Evolutionary conservation across 768 basidiomycete genomes (phyloP).

Genomic region (Tulasnella sp.): DNA sequence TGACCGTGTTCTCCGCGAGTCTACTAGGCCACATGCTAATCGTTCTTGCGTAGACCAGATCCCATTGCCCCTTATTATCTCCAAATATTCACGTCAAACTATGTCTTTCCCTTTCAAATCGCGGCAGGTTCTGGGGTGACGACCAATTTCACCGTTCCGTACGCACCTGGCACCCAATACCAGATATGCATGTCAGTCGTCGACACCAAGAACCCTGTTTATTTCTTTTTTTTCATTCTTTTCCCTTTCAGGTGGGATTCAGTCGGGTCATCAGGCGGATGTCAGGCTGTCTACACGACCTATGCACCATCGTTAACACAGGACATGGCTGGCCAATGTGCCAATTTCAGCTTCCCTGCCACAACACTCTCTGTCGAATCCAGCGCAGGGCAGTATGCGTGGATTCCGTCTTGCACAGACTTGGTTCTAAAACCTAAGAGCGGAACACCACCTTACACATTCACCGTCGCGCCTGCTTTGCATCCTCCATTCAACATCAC

Average conservation of each 20-base stretch:
- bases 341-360: background rate
- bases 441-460: slow-evolving; percentile 6
- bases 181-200: slow-evolving; percentile 10
- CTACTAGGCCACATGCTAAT: background rate
- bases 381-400: background rate
- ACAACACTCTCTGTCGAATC: background rate
- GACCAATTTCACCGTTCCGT: slow-evolving; percentile 6
- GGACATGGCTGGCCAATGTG: background rate
- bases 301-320: background rate
- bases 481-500: slow-evolving; percentile 9
- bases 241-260: slow-evolving; percentile 3
- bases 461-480: slow-evolving; percentile 5
- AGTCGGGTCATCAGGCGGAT: background rate
- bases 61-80: slow-evolving; percentile 6
- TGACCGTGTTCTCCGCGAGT: background rate
- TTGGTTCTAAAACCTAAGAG: background rate
- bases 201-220: no score
- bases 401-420: background rate
- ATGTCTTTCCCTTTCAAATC: background rate
- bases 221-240: background rate
- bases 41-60: background rate
- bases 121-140: slow-evolving; percentile 1
- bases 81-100: slow-evolving; percentile 6
- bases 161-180: slow-evolving; percentile 8
- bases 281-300: slow-evolving; percentile 6